Percentiles rank a stretch among this genome's conserved stretches.
These are phyloP conservation scores for Sphaerulina vaccinii DNA, from an alignment of 2,329 filamentous ascomycete genomes.

Conservation along the genomic window DNA sequence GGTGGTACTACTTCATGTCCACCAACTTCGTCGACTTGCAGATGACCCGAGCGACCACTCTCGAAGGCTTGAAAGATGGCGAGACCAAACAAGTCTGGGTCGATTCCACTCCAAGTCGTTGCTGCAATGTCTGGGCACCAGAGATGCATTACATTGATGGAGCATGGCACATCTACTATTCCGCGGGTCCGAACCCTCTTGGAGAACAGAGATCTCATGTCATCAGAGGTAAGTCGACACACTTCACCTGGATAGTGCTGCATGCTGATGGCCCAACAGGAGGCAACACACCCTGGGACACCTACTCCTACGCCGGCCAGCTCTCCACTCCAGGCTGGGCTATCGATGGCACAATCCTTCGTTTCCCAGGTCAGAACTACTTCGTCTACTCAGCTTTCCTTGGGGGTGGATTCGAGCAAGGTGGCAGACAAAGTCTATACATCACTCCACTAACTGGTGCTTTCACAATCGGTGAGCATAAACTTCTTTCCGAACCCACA, in stretches of 20 bases:
- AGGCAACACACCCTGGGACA: constrained; percentile 53
- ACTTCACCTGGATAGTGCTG: neutral
- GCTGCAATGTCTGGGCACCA: constrained; percentile 57
- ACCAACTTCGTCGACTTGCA: constrained; percentile 58
- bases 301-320: constrained; percentile 51
- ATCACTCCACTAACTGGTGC: constrained; percentile 44
- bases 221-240: constrained; percentile 38
- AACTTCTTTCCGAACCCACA: constrained; percentile 53
- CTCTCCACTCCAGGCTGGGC: constrained; percentile 49
- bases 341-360: constrained; percentile 56
- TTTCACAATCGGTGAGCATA: constrained; percentile 46
- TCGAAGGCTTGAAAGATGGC: constrained; percentile 56
- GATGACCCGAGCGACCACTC: constrained; percentile 54
- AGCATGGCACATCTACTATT: constrained; percentile 59
- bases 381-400: constrained; percentile 52
- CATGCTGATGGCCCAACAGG: constrained; percentile 36
- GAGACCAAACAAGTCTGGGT: constrained; percentile 53
- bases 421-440: constrained; percentile 44
- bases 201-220: constrained; percentile 54
- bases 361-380: constrained; percentile 51
- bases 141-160: constrained; percentile 53
- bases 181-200: constrained; percentile 48
- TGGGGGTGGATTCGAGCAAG: constrained; percentile 38
- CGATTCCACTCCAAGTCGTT: constrained; percentile 47
- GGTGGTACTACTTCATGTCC: constrained; percentile 58